Evolutionary conservation across 2,329 filamentous ascomycete species (phyloP), one percentile per base, ranked within the genome.

Genomic region (Alternaria metachromatica): DNA sequence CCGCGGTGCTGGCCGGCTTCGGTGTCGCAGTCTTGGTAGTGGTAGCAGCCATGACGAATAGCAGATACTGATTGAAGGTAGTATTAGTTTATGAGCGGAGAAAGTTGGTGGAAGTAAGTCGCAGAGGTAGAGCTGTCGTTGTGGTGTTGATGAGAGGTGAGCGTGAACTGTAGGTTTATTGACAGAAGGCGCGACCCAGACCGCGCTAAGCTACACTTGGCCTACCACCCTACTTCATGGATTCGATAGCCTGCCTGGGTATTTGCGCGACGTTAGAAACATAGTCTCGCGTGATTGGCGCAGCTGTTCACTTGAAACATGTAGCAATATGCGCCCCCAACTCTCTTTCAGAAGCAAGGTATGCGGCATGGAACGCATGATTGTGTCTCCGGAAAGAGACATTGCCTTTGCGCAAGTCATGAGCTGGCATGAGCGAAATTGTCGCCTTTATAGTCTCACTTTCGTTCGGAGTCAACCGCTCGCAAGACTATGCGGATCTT

Each of bases 21-120:
- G 76, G 66, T 26, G 72, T 66, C 13, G 68, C 50, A 3, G 73
- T 65, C 62, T 76, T 76, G 53, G 72, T 62, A 15, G 71, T 73
- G 43, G 74, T 43, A 49, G 71, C 62, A 18, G 73, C 69, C 76
- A 79, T 78, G 55, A 49, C 69, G 55, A 51, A 21, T 58, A 48
- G 20, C 5, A 55, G 49, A 46, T 51, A 58, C 18, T 49, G 43
- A 23, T 48, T 20, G 41, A 43, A 48, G 25, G 50, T 51, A 49
- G 41, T 43, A 28, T 41, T 48, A 56, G 46, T 37, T 37, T 23
- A 26, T 48, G 11, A 18, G 2, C 7, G 18, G 45, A 18, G 37
- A 30, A 30, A 28, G 45, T 37, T 41, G 48, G 18, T 46, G 15
- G 33, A 37, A 37, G 13, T 11, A 51, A 28, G 53, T 26, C 37